These are phyloP conservation scores for Boletellus sp. DNA, from an alignment of 768 basidiomycete species.

Conservation along the genomic window DNA sequence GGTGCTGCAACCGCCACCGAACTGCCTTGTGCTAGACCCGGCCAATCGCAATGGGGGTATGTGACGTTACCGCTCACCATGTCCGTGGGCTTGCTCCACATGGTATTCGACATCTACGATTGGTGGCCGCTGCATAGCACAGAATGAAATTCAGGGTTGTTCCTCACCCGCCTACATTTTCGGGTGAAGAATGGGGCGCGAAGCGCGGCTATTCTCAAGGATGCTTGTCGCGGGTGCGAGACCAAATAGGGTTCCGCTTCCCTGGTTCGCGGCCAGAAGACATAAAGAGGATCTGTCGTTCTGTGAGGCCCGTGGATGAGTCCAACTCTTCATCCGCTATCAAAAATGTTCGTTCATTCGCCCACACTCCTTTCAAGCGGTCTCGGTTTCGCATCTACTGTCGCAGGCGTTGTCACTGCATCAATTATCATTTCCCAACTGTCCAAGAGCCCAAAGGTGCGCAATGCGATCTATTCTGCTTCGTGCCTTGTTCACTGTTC, in stretches of 20 bases:
- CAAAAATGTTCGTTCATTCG: background rate
- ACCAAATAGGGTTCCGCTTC: constrained; percentile 4
- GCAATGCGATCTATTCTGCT: background rate
- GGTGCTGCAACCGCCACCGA: background rate
- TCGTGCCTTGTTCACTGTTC: background rate
- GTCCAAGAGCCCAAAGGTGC: constrained; percentile 2
- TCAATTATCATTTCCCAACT: constrained; percentile 4
- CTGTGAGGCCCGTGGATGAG: constrained; percentile 1
- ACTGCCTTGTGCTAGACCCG: background rate
- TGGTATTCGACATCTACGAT: background rate
- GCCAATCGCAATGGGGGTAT: background rate
- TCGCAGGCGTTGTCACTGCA: constrained; percentile 4
- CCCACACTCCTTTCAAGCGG: constrained; percentile 1
- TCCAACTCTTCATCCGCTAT: constrained; percentile 6
- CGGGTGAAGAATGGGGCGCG: constrained; percentile 1
- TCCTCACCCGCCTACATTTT: background rate
- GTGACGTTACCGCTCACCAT: background rate
- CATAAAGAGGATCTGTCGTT: background rate
- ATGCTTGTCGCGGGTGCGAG: background rate
- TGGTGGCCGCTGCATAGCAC: background rate
- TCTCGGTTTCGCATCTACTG: background rate
- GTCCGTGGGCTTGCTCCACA: background rate
- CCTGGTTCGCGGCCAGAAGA: background rate
- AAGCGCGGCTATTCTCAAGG: constrained; percentile 3
- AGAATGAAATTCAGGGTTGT: constrained; percentile 4